These are phyloP conservation scores for Wolfiporia cocos DNA, from an alignment of 1,284 basidiomycete species.

Conservation along the genomic window DNA sequence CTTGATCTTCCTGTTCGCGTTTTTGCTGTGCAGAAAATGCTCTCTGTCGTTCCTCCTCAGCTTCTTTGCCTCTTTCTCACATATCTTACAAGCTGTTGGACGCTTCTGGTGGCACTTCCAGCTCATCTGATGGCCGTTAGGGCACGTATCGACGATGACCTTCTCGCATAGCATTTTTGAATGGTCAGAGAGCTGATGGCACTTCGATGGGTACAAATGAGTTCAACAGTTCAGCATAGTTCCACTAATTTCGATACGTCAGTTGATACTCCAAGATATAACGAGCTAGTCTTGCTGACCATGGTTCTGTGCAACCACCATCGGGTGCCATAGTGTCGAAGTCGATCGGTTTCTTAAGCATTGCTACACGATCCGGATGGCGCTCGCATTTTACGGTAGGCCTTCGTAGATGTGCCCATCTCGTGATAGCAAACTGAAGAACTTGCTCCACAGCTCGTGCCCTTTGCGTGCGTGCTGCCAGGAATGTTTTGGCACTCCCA, in stretches of 20 bases:
- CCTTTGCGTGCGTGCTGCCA: conserved; percentile 35
- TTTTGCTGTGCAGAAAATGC: conserved; percentile 28
- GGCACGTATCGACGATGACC: conserved; percentile 27
- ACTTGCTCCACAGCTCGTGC: conserved; percentile 49
- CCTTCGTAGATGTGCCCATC: too few relatives aligned
- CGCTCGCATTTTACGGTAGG: conserved; percentile 46
- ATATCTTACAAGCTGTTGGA: conserved; percentile 27
- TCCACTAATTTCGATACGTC: too few relatives aligned
- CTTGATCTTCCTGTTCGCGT: conserved; percentile 27
- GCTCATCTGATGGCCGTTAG: conserved; percentile 26
- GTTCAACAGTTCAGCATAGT: conserved; percentile 38
- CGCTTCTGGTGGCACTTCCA: conserved; percentile 30
- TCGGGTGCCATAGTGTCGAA: conserved; percentile 51
- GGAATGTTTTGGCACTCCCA: conserved; percentile 56
- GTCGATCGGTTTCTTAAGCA: conserved; percentile 34
- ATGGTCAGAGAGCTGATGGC: conserved; percentile 48
- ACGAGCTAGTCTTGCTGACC: conserved; percentile 35
- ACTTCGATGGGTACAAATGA: conserved; percentile 48
- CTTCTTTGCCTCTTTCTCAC: conserved; percentile 27
- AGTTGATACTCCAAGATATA: too few relatives aligned
- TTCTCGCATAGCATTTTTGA: conserved; percentile 36
- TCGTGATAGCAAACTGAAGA: too few relatives aligned
- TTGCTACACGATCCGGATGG: conserved; percentile 36
- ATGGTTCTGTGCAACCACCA: conserved; percentile 53
- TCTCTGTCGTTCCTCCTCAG: conserved; percentile 23